Conservation (phyloP, 768 basidiomycete species). For the Mycena metata region DNA sequence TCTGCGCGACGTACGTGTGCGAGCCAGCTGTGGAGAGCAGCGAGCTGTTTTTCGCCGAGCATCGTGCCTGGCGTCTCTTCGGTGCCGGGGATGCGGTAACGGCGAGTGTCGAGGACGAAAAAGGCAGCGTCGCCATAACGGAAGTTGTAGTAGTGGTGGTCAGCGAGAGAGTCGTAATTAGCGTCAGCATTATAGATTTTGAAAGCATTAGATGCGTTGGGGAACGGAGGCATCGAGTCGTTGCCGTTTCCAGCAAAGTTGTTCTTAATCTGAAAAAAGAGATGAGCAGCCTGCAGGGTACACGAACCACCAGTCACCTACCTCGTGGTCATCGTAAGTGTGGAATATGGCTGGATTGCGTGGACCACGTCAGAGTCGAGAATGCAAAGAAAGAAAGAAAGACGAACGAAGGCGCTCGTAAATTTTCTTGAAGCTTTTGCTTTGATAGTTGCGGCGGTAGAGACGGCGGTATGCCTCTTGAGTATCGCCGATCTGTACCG, state of each 20-base stretch:
- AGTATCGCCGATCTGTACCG: slow-evolving; percentile 70
- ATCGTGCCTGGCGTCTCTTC: slow-evolving; percentile 65
- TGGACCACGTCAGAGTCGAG: neutral
- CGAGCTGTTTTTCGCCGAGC: slow-evolving; percentile 77
- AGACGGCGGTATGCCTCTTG: slow-evolving; percentile 71
- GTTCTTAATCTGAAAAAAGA: slow-evolving; percentile 67
- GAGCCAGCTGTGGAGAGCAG: slow-evolving; percentile 74
- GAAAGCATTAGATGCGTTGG: slow-evolving; percentile 72
- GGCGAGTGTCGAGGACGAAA: slow-evolving; percentile 83
- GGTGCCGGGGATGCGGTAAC: slow-evolving; percentile 63
- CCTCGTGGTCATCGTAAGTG: slow-evolving; percentile 83
- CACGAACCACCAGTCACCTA: slow-evolving; percentile 36
- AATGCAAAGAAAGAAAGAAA: slow-evolving; percentile 8
- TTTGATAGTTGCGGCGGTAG: slow-evolving; percentile 77
- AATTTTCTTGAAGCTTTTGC: slow-evolving; percentile 73
- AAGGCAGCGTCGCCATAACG: slow-evolving; percentile 77
- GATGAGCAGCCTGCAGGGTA: neutral
- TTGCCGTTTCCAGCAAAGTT: slow-evolving; percentile 73
- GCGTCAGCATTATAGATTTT: slow-evolving; percentile 71
- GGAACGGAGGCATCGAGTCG: slow-evolving; percentile 66
- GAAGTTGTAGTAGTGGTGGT: slow-evolving; percentile 71
- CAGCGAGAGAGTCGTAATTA: slow-evolving; percentile 68
- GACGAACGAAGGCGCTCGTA: slow-evolving; percentile 78
- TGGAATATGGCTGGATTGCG: slow-evolving; percentile 68
- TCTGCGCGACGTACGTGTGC: slow-evolving; percentile 54